Conservation (phyloP, 2,329 filamentous ascomycete genomes). For the Byssochlamys sp. region DNA sequence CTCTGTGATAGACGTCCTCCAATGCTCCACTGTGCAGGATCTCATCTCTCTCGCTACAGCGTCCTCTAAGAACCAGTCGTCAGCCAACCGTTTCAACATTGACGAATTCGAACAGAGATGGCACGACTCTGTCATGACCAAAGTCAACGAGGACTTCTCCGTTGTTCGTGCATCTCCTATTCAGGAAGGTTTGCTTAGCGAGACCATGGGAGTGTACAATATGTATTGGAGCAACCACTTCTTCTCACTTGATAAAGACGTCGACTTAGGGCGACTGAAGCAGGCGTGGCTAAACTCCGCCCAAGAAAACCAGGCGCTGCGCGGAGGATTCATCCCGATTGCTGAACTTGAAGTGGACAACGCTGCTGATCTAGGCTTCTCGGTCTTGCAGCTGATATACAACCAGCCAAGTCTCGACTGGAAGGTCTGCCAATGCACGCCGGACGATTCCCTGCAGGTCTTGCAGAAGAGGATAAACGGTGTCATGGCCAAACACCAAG, state of each 20-base stretch:
- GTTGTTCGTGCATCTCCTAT: slow-evolving; percentile 24
- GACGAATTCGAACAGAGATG: slow-evolving; percentile 14
- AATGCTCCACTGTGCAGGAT: slow-evolving; percentile 20
- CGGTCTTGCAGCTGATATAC: slow-evolving; percentile 22
- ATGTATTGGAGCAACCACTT: slow-evolving; percentile 34
- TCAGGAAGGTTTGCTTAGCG: slow-evolving; percentile 31
- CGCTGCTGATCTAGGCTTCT: slow-evolving; percentile 9
- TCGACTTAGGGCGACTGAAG: slow-evolving; percentile 21
- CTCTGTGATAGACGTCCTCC: slow-evolving; percentile 21
- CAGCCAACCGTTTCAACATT: slow-evolving; percentile 10
- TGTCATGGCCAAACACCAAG: slow-evolving; percentile 17
- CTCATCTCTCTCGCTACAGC: slow-evolving; percentile 10
- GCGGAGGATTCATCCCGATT: slow-evolving; percentile 27
- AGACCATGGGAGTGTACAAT: slow-evolving; percentile 28
- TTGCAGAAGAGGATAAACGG: slow-evolving; percentile 12
- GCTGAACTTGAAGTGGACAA: slow-evolving; percentile 11
- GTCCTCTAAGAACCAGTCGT: neutral
- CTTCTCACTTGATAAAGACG: slow-evolving; percentile 18
- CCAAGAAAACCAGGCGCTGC: slow-evolving; percentile 24
- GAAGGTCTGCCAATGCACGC: slow-evolving; percentile 10
- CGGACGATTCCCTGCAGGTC: slow-evolving; percentile 7
- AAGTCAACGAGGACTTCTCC: slow-evolving; percentile 11
- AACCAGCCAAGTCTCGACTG: slow-evolving; percentile 17
- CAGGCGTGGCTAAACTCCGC: slow-evolving; percentile 25
- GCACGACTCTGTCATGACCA: slow-evolving; percentile 9